These are phyloP conservation scores for Hypoxylon lienhwacheense DNA, from an alignment of 495 filamentous ascomycete species.

Conservation along the genomic window DNA sequence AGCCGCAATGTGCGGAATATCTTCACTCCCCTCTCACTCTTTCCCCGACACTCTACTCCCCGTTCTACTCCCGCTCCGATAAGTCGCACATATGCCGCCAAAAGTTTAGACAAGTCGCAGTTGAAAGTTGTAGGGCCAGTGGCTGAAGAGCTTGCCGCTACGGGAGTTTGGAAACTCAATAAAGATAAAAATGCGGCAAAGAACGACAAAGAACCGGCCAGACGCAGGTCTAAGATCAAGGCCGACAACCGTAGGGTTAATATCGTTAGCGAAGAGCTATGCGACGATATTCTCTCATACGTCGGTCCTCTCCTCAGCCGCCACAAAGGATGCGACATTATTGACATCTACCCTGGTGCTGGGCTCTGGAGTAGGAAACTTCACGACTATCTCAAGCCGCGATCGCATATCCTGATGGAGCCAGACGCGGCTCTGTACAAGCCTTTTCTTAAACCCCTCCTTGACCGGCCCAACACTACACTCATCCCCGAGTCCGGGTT, in stretches of 20 bases:
- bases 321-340: slow-evolving; percentile 71
- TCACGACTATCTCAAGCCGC: slow-evolving; percentile 71
- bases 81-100: slow-evolving; percentile 2
- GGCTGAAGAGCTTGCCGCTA: slow-evolving; percentile 25
- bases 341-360: slow-evolving; percentile 80
- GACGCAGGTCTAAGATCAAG: slow-evolving; percentile 1
- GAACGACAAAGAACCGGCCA: too few species aligned
- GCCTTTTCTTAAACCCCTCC: slow-evolving; percentile 62
- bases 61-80: background rate
- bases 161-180: slow-evolving; percentile 17
- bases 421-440: slow-evolving; percentile 56
- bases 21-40: slow-evolving; percentile 7
- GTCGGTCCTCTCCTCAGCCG: slow-evolving; percentile 54
- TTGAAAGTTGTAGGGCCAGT: slow-evolving; percentile 8
- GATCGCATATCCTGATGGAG: slow-evolving; percentile 79
- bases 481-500: slow-evolving; percentile 54
- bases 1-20: slow-evolving; percentile 25
- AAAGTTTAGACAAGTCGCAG: slow-evolving; percentile 1
- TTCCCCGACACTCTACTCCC: background rate
- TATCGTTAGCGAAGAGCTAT: slow-evolving; percentile 61
- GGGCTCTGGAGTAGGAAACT: slow-evolving; percentile 76
- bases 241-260: slow-evolving; percentile 47
- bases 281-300: slow-evolving; percentile 51
- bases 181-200: background rate
- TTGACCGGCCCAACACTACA: slow-evolving; percentile 57